phyloP scores from a whole-genome alignment of 352 stramenopile genomes.

The Nothophytophthora sp. region DNA sequence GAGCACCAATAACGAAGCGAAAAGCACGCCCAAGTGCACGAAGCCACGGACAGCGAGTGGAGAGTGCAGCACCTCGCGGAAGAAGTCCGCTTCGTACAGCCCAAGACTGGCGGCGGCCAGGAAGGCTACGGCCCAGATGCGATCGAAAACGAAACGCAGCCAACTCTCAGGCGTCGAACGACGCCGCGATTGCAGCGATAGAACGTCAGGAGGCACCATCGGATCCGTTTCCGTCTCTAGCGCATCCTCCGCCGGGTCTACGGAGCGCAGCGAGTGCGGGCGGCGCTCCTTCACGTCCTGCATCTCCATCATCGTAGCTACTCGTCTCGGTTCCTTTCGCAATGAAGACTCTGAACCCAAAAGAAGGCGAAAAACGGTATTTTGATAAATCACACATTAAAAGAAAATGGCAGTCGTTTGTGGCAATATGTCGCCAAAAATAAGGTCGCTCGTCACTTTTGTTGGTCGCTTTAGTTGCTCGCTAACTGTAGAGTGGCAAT shows the following conservation, averaged over 20 bases:
- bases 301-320: constrained; percentile 56
- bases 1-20: constrained; percentile 50
- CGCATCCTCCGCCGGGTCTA: neutral
- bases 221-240: constrained; percentile 39
- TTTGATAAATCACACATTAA: too few relatives aligned
- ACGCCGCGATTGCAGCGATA: neutral
- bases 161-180: constrained; percentile 31
- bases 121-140: constrained; percentile 61
- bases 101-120: constrained; percentile 49
- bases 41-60: constrained; percentile 47
- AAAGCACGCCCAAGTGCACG: constrained; percentile 55
- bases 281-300: constrained; percentile 57
- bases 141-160: constrained; percentile 50
- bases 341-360: too few relatives aligned
- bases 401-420: too few relatives aligned
- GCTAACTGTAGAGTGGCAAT: too few relatives aligned
- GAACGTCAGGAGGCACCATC: constrained; percentile 29
- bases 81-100: constrained; percentile 61
- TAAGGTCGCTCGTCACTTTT: too few relatives aligned
- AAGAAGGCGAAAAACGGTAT: too few relatives aligned
- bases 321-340: too few relatives aligned
- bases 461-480: too few relatives aligned
- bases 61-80: constrained; percentile 57
- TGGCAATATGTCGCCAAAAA: too few relatives aligned
- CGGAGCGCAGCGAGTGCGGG: constrained; percentile 17